Conservation (phyloP, 2,329 filamentous ascomycete genomes). For the Aureobasidium sp. region DNA sequence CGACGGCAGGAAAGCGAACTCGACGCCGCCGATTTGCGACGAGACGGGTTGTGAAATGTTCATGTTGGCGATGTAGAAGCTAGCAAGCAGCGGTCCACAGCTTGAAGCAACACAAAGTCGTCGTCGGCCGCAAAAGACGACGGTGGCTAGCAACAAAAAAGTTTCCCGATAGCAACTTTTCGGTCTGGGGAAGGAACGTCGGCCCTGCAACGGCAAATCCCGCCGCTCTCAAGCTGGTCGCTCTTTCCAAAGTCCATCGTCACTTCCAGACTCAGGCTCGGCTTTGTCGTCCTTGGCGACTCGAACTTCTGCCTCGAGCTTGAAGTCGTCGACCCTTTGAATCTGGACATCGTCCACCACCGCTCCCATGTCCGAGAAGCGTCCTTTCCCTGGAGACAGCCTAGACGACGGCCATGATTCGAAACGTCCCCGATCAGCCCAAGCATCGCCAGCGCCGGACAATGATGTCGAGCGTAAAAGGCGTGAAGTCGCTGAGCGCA, state of each 20-base stretch:
- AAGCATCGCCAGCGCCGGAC: constrained; percentile 29
- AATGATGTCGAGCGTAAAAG: constrained; percentile 28
- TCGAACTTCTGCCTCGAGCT: neutral
- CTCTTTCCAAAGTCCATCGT: neutral
- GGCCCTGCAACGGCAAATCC: neutral
- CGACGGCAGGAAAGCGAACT: constrained; percentile 77
- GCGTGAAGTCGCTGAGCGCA: constrained; percentile 27
- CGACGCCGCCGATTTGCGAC: constrained; percentile 76
- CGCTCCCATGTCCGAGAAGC: constrained; percentile 35
- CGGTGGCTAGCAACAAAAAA: constrained; percentile 9
- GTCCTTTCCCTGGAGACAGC: constrained; percentile 32
- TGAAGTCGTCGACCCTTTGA: neutral
- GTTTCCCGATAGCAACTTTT: constrained; percentile 13
- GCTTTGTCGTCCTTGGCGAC: neutral
- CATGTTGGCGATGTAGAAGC: constrained; percentile 21
- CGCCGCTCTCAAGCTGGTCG: neutral
- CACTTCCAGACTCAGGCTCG: neutral
- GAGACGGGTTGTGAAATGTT: constrained; percentile 64
- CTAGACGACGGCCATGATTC: constrained; percentile 30
- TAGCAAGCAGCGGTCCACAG: constrained; percentile 18
- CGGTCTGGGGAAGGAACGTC: constrained; percentile 10
- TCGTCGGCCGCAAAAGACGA: constrained; percentile 9
- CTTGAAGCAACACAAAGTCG: constrained; percentile 8
- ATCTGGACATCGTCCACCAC: neutral
- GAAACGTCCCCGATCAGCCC: constrained; percentile 35